Evolutionary conservation across 148 eudicot genomes (phyloP), one percentile per base, ranked within the genome.

Genomic region (Tetragonia tetragonoides): DNA sequence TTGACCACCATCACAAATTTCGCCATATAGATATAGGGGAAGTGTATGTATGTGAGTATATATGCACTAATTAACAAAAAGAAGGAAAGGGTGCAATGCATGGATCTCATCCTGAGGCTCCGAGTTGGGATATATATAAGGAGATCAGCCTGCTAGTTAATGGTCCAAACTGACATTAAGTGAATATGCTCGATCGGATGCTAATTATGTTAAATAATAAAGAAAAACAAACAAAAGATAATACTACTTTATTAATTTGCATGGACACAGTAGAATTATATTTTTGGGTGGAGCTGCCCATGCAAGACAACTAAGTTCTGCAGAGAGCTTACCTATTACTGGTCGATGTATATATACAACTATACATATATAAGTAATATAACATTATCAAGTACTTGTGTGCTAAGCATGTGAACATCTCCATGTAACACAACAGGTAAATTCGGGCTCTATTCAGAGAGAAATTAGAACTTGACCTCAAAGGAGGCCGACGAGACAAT

Each of bases 381-480:
- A n/a, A 46, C 6, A 6, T 46, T 10, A 46, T 46, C 12, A 15
- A 53, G 17, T 24, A 59, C 23, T 59, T 59, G 62, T 18, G 76
- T 73, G 76, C 76, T 59, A 18, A 59, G 51, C 76, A 73, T 73
- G 66, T 73, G 76, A 73, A 39, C 62, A 28, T 28, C 34, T n/a
- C n/a, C n/a, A n/a, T n/a, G n/a, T n/a, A n/a, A n/a, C n/a, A n/a
- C n/a, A n/a, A n/a, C n/a, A n/a, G n/a, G n/a, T n/a, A n/a, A n/a
- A n/a, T n/a, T n/a, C n/a, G n/a, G n/a, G n/a, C n/a, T n/a, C n/a
- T n/a, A n/a, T n/a, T n/a, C n/a, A n/a, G n/a, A n/a, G n/a, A n/a
- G n/a, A n/a, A n/a, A n/a, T n/a, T n/a, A n/a, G n/a, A n/a, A n/a
- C n/a, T n/a, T n/a, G n/a, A n/a, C n/a, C n/a, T n/a, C n/a, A n/a